A percentile compares a stretch with the other conserved stretches of the same genome.
These are phyloP conservation scores for Mucor plumbeus DNA, from an alignment of 371 early-diverging fungal genomes.

Conservation along the genomic window DNA sequence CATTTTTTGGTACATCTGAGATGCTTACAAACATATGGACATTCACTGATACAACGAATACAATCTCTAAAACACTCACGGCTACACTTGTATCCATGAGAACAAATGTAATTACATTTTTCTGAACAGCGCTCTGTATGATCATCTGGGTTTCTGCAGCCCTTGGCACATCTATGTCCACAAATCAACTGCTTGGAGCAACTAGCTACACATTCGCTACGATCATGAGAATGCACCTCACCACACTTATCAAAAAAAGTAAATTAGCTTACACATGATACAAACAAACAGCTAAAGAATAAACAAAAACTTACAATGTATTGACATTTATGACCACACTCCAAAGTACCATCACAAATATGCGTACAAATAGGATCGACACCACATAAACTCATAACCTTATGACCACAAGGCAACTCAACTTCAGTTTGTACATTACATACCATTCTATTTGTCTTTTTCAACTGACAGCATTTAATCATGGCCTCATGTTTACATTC, in stretches of 20 bases:
- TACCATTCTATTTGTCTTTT: background rate
- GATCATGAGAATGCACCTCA: constrained; percentile 33
- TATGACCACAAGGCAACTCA: constrained; percentile 38
- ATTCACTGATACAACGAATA: constrained; percentile 36
- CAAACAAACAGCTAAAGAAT: background rate
- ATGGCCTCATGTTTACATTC: constrained; percentile 8
- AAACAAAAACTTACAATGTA: constrained; percentile 15
- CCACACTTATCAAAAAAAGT: constrained; percentile 36
- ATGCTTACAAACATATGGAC: constrained; percentile 49
- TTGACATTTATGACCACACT: constrained; percentile 28
- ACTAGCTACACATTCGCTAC: constrained; percentile 34
- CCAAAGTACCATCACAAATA: constrained; percentile 8
- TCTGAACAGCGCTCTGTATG: constrained; percentile 54
- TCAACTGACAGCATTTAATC: constrained; percentile 18
- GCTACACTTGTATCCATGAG: constrained; percentile 50
- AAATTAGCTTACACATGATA: background rate
- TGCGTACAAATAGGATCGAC: constrained; percentile 15
- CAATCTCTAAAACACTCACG: constrained; percentile 45
- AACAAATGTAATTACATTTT: constrained; percentile 42
- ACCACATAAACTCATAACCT: constrained; percentile 10
- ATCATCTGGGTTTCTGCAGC: constrained; percentile 48
- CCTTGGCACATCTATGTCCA: constrained; percentile 53
- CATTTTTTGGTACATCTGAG: constrained; percentile 44
- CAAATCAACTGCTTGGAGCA: constrained; percentile 57
- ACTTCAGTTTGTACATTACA: constrained; percentile 15